Evolutionary conservation across 1,284 basidiomycete species (phyloP), one percentile per base, ranked within the genome.

Genomic region (Sanguinoderma infundibulare): DNA sequence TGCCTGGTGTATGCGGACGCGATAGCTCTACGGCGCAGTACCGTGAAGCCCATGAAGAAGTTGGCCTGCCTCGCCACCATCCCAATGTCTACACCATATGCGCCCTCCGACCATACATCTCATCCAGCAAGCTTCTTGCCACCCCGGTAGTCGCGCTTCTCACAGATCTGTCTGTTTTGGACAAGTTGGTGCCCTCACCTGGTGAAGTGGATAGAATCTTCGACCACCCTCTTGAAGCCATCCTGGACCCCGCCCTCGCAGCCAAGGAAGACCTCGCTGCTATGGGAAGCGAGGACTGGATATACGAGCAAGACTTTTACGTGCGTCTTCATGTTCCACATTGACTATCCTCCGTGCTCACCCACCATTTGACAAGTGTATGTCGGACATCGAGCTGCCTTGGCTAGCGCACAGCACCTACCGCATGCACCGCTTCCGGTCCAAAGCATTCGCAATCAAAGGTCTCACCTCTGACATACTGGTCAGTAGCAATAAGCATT

Each of bases 1-100:
- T 4, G 40, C 20, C n/a, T 22, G 36, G 42, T 44, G 42, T 44
- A 40, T 53, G 14, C 26, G 17, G 10, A 38, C 20, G 38, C 15
- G 39, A 24, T 15, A 35, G 26, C 35, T 49, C 17, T 38, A 46
- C 44, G 22, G 46, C 46, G 44, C 69, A 95, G 92, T 82, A 83
- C 49, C 82, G 94, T 62, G 94, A 96, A 76, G 94, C 94, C 0
- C 74, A 85, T 63, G 94, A 96, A 75, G 94, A 96, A 77, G 89
- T 94, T 15, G 84, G 75, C 1, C 79, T 96, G 0, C 89, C 92
- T 0, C 71, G 85, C 1, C 63, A 79, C 57, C 83, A 82, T 47
- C 81, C 86, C 0, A 72, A 83, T 55, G 76, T 94, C 10, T 82
- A 90, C 71, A 80, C 81, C 0, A 72, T 96, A n/a, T 86, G 87